Conservation (phyloP, 1,284 basidiomycete genomes). For the Bjerkandera adusta region DNA sequence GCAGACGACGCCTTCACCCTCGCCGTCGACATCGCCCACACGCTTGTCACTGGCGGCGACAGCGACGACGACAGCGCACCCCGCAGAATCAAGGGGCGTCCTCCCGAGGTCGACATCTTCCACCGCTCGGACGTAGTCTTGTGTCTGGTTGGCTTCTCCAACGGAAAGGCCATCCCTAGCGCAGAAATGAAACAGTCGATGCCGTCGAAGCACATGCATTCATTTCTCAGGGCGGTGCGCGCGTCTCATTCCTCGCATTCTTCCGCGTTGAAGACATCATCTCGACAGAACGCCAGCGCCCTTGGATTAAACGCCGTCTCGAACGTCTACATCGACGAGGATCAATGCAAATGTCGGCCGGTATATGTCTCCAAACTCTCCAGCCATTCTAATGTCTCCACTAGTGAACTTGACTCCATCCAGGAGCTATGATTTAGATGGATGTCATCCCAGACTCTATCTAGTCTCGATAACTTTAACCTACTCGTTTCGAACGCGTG, state of each 20-base stretch:
- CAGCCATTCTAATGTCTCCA: slow-evolving; percentile 4
- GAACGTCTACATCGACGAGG: slow-evolving; percentile 41
- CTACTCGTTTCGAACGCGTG: slow-evolving; percentile 1
- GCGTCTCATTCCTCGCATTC: slow-evolving; percentile 1
- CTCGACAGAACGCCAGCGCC: slow-evolving; percentile 49
- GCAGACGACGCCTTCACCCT: slow-evolving; percentile 30
- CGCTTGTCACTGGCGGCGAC: slow-evolving; percentile 37
- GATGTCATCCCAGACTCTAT: neutral
- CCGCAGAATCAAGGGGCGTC: slow-evolving; percentile 39
- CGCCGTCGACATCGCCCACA: slow-evolving; percentile 34
- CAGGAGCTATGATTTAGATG: neutral
- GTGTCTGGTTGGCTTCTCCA: slow-evolving; percentile 49
- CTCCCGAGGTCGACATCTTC: slow-evolving; percentile 49
- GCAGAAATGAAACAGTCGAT: slow-evolving; percentile 46
- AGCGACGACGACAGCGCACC: too few relatives aligned
- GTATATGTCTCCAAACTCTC: slow-evolving; percentile 6
- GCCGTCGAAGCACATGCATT: slow-evolving; percentile 45
- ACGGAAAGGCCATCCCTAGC: slow-evolving; percentile 39
- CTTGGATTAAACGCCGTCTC: slow-evolving; percentile 59
- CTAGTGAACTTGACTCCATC: slow-evolving; percentile 4
- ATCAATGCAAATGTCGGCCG: slow-evolving; percentile 41
- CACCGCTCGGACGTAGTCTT: slow-evolving; percentile 50
- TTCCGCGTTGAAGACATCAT: neutral
- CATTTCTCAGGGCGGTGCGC: slow-evolving; percentile 51
- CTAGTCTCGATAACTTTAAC: slow-evolving; percentile 5